These are phyloP conservation scores for Krasilnikovozyma curviuscula DNA, from an alignment of 768 basidiomycete species.

Conservation along the genomic window DNA sequence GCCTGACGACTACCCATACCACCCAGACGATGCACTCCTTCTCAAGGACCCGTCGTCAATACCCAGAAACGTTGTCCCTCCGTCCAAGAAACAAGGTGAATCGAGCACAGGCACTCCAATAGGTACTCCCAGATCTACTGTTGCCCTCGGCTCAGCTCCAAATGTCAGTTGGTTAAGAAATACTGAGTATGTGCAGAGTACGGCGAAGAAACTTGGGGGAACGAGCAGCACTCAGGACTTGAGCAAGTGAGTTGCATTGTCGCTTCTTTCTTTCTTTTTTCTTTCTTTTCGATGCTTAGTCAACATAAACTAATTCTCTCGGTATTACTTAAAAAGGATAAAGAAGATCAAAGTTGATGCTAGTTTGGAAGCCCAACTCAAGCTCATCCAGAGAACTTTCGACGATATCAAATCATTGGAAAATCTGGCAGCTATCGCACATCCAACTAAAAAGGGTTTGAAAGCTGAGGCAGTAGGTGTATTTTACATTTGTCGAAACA, in stretches of 20 bases:
- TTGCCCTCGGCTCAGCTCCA: conserved; percentile 30
- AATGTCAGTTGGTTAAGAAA: conserved; percentile 80
- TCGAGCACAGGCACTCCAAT: conserved; percentile 21
- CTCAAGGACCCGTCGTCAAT: conserved; percentile 28
- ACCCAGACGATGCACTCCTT: conserved; percentile 20
- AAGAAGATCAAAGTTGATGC: conserved; percentile 1
- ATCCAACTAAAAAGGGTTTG: conserved; percentile 60
- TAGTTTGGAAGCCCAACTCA: conserved; percentile 11
- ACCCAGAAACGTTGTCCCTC: conserved; percentile 30
- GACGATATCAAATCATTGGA: conserved; percentile 22
- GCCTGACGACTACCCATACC: conserved; percentile 6
- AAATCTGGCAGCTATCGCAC: conserved; percentile 40
- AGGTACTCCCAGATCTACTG: conserved; percentile 28
- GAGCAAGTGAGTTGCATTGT: not conserved
- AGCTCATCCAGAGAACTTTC: conserved; percentile 15
- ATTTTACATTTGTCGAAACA: no score
- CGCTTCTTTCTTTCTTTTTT: no score
- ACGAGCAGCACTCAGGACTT: not conserved
- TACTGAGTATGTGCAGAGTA: conserved; percentile 52
- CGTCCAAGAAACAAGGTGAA: no score
- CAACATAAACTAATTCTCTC: not conserved
- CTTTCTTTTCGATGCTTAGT: no score
- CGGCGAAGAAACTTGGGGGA: not conserved
- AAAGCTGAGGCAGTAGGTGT: no score
- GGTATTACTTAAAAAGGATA: not conserved